These are phyloP conservation scores for Stereocaulon alpinum DNA, from an alignment of 495 filamentous ascomycete genomes.

Conservation along the genomic window DNA sequence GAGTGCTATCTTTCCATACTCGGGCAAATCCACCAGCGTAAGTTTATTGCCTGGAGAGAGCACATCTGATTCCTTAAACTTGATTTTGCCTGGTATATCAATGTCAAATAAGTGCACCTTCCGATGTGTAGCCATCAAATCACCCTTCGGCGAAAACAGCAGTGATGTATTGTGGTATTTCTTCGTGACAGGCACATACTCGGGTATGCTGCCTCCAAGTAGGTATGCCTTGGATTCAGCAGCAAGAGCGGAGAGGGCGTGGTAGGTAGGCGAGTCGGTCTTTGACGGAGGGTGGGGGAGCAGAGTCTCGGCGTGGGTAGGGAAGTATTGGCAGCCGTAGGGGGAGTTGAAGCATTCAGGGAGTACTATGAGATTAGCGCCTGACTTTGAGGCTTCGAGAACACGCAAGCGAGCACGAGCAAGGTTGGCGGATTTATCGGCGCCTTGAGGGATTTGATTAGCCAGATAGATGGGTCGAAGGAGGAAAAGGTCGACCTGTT, in stretches of 20 bases:
- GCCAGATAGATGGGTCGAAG: background rate
- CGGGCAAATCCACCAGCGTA: slow-evolving; percentile 72
- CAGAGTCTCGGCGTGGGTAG: slow-evolving; percentile 80
- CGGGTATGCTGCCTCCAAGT: slow-evolving; percentile 88
- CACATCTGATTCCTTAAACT: slow-evolving; percentile 81
- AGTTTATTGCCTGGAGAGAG: slow-evolving; percentile 71
- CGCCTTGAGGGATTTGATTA: slow-evolving; percentile 35
- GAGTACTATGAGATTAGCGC: slow-evolving; percentile 53
- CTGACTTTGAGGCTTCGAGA: slow-evolving; percentile 62
- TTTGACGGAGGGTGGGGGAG: slow-evolving; percentile 63
- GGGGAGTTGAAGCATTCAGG: slow-evolving; percentile 96
- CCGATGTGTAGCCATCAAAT: slow-evolving; percentile 74
- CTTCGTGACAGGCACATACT: slow-evolving; percentile 49
- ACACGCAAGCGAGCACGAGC: slow-evolving; percentile 69
- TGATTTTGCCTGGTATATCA: slow-evolving; percentile 89
- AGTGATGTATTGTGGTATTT: slow-evolving; percentile 90
- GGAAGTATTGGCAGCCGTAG: slow-evolving; percentile 88
- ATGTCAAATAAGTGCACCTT: slow-evolving; percentile 99
- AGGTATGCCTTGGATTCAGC: slow-evolving; percentile 65
- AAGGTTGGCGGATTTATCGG: slow-evolving; percentile 81
- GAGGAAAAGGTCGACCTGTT: slow-evolving; percentile 37
- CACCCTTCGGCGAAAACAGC: slow-evolving; percentile 65
- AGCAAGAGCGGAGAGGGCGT: slow-evolving; percentile 72
- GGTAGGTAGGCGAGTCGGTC: slow-evolving; percentile 67
- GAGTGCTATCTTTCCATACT: slow-evolving; percentile 73